Percentiles rank a stretch among this genome's conserved stretches.
Conservation (phyloP, 2,329 filamentous ascomycete species). For the Aspergillus phoenicis region DNA sequence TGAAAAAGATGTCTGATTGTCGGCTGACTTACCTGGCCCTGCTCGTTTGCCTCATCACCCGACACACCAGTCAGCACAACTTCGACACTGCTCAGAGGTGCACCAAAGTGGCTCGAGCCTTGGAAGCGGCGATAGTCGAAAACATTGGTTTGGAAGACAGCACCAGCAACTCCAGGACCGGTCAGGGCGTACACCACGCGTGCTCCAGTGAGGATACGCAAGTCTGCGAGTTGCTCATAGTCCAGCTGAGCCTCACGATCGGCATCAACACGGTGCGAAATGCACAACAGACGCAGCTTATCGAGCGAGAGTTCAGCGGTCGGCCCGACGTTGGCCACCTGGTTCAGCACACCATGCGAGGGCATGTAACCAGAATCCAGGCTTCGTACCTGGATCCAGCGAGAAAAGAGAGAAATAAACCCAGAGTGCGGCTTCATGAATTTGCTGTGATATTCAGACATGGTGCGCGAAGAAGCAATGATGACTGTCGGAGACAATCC, state of each 20-base stretch:
- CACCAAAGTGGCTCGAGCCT: conserved; percentile 71
- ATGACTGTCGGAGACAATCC: conserved; percentile 80
- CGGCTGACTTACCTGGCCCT: conserved; percentile 62
- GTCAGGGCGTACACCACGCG: conserved; percentile 84
- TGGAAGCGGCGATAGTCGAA: conserved; percentile 74
- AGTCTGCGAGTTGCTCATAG: conserved; percentile 71
- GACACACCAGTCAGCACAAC: conserved; percentile 60
- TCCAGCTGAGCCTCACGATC: conserved; percentile 65
- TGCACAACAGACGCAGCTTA: conserved; percentile 78
- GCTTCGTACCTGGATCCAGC: conserved; percentile 70
- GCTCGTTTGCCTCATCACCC: conserved; percentile 45
- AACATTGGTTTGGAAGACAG: conserved; percentile 81
- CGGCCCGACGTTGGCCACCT: conserved; percentile 40
- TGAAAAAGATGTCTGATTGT: not conserved
- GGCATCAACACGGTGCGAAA: conserved; percentile 71
- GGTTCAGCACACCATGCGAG: conserved; percentile 61
- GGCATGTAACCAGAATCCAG: conserved; percentile 77
- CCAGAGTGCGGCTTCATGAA: conserved; percentile 63
- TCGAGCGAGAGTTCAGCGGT: conserved; percentile 53
- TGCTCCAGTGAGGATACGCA: conserved; percentile 78
- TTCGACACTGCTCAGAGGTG: conserved; percentile 78
- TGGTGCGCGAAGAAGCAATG: conserved; percentile 73
- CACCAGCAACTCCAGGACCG: conserved; percentile 79
- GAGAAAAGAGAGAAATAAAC: conserved; percentile 66
- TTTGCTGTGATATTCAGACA: conserved; percentile 67